Evolutionary conservation across 2,329 filamentous ascomycete genomes (phyloP), one percentile per base, ranked within the genome.

Genomic region (Fusarium nurragi): DNA sequence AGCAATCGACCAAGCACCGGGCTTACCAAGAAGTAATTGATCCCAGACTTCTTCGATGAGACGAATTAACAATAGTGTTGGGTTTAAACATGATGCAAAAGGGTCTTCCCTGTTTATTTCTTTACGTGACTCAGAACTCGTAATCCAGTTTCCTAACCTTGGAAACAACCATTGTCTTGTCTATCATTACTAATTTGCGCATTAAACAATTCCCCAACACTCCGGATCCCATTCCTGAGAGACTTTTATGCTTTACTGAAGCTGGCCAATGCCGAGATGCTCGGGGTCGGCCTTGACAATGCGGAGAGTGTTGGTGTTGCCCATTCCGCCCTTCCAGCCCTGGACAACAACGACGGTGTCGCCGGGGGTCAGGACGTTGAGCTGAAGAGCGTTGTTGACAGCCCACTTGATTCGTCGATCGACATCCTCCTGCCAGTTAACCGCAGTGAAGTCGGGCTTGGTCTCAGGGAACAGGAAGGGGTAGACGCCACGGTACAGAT

Each of bases 391-490:
- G 77, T 93, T 88, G 77, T 86, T 83, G 78, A 99, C 92, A 78
- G 92, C 95, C 94, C 94, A 99, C 86, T 94, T 97, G 80, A 99
- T 92, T 77, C 95, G 93, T 78, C 90, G 88, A 82, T 99, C 95
- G 72, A 99, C 95, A 80, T 99, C 94, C 84, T 98, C 93, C 84
- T 99, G 95, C 95, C 95, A 99, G 82, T 96, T 94, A 75, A 90
- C 88, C 80, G 90, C 87, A 78, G 86, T 87, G 81, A 98, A 99
- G 83, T 99, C 93, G 72, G 95, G 95, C 89, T 98, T 98, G 73
- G 83, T 81, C 84, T 97, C 91, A 51, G 90, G 87, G 86, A 97
- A 98, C 75, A 91, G 85, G 90, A 99, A 99, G 58, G 95, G 95
- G 78, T 97, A 99, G 64, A 99, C 94, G 73, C 95, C 95, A 77